Conservation (phyloP, 306 rosid species). For the Pterocarpus santalinus region DNA sequence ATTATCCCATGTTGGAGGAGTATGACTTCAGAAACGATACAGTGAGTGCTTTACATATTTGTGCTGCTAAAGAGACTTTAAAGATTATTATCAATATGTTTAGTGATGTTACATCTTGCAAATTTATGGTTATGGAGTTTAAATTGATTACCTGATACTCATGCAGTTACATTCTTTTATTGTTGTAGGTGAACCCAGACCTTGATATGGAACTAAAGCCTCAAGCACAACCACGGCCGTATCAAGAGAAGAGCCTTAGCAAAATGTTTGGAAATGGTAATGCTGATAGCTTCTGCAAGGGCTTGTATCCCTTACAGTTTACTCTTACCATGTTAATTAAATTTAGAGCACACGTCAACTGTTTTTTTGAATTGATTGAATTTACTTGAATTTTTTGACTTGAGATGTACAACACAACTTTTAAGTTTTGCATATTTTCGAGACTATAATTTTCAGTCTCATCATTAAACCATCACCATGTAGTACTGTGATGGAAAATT, state of each 20-base stretch:
- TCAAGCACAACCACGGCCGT: slow-evolving; percentile 98
- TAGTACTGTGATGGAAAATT: background rate
- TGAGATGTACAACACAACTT: slow-evolving; percentile 13
- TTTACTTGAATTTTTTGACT: background rate
- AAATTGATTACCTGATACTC: slow-evolving; percentile 3
- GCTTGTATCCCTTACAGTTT: slow-evolving; percentile 12
- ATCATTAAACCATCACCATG: background rate
- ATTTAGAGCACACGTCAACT: slow-evolving; percentile 26
- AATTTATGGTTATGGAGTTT: slow-evolving; percentile 29
- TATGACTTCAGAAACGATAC: slow-evolving; percentile 98
- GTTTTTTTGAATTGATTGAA: slow-evolving; percentile 19
- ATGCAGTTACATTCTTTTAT: slow-evolving; percentile 29
- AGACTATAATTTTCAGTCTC: slow-evolving; percentile 28
- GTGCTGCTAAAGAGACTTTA: slow-evolving; percentile 15
- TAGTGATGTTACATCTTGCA: slow-evolving; percentile 28
- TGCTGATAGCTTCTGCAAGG: slow-evolving; percentile 39
- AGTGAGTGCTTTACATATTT: slow-evolving; percentile 61
- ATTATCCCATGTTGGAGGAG: slow-evolving; percentile 99
- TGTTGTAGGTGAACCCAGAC: slow-evolving; percentile 89
- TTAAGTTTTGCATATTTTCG: slow-evolving; percentile 22
- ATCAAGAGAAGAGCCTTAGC: slow-evolving; percentile 98
- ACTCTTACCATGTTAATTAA: slow-evolving; percentile 21
- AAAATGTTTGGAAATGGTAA: slow-evolving; percentile 99
- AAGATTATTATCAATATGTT: slow-evolving; percentile 26
- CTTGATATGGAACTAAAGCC: slow-evolving; percentile 96